phyloP scores from a whole-genome alignment of 176 grass and related monocot genomes.

The Aegilops umbellulata region DNA sequence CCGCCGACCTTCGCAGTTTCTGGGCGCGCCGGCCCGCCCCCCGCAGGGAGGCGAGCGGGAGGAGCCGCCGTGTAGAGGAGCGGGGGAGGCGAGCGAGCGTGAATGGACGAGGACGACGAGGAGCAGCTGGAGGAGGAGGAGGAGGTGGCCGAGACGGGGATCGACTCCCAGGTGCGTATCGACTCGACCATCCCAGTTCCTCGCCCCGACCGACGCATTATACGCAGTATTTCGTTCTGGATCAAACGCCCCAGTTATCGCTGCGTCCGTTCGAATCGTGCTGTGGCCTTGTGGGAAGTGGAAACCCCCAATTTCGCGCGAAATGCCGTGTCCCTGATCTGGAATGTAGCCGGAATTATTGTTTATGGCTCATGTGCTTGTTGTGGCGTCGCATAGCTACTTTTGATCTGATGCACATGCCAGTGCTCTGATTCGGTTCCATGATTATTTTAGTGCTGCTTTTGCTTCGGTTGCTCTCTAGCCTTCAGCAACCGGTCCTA shows the following conservation, averaged over 20 bases:
- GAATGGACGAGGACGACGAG: slow-evolving; percentile 28
- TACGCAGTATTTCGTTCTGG: neutral
- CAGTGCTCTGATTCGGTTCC: neutral
- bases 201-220: neutral
- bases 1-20: neutral
- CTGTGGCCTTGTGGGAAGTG: neutral
- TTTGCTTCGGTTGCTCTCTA: neutral
- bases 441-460: too few species aligned
- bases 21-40: neutral
- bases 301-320: neutral
- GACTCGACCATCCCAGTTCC: neutral
- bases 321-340: neutral
- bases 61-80: neutral
- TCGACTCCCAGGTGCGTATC: slow-evolving; percentile 61
- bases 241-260: neutral
- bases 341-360: neutral
- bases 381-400: neutral
- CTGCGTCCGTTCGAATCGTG: slow-evolving; percentile 14
- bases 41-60: neutral
- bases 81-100: neutral
- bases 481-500: neutral
- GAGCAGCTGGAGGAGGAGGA: slow-evolving; percentile 41
- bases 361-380: neutral
- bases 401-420: neutral
- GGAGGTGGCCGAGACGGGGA: slow-evolving; percentile 52